These are phyloP conservation scores for Triticum turgidum DNA, from an alignment of 176 grass and related monocot species.

Conservation along the genomic window DNA sequence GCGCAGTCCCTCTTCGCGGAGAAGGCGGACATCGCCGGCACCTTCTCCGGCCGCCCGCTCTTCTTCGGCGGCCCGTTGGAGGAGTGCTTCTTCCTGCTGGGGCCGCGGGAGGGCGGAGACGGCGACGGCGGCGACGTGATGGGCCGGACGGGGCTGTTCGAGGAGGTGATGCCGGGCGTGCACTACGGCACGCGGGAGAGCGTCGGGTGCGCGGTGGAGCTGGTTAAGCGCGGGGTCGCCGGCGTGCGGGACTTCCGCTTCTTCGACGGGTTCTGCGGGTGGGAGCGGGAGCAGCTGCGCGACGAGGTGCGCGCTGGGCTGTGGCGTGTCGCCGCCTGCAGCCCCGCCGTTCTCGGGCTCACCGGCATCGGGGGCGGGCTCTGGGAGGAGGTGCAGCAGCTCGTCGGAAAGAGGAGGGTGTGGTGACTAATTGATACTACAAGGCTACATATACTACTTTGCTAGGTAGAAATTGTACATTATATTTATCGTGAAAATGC, in stretches of 20 bases:
- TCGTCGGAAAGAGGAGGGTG: conserved; percentile 66
- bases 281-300: conserved; percentile 67
- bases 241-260: conserved; percentile 70
- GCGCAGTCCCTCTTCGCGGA: conserved; percentile 52
- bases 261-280: conserved; percentile 92
- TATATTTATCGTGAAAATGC: not conserved
- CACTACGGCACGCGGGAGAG: conserved; percentile 79
- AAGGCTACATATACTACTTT: not conserved
- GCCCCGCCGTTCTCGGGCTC: conserved; percentile 63
- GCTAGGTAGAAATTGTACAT: not conserved
- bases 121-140: not conserved
- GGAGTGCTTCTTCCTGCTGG: conserved; percentile 74
- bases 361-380: conserved; percentile 43
- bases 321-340: conserved; percentile 86
- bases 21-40: conserved; percentile 40
- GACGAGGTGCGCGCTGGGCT: conserved; percentile 66
- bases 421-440: conserved; percentile 30
- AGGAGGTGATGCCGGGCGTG: conserved; percentile 80
- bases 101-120: conserved; percentile 11
- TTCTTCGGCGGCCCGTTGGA: conserved; percentile 90
- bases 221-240: conserved; percentile 71
- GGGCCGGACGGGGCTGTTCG: conserved; percentile 66
- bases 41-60: conserved; percentile 68
- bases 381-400: conserved; percentile 80
- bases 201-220: conserved; percentile 79